Conservation (phyloP, 2,329 filamentous ascomycete genomes). For the Drechslerella dactyloides region DNA sequence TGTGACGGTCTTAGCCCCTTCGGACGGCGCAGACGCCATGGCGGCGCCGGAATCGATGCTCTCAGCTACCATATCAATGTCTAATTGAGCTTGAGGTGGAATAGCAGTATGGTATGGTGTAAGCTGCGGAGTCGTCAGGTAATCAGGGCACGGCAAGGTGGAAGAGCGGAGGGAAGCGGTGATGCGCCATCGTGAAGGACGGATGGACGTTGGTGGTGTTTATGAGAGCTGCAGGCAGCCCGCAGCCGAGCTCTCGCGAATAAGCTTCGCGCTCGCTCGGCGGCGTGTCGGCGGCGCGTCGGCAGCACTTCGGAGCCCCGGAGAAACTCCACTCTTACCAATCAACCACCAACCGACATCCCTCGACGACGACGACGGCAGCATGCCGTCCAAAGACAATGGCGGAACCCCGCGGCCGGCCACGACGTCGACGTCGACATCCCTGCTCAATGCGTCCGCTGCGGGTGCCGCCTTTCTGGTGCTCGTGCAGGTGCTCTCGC, state of each 20-base stretch:
- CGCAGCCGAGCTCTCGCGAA: neutral
- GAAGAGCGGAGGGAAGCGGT: neutral
- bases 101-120: neutral
- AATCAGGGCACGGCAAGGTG: neutral
- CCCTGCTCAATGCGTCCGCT: constrained; percentile 60
- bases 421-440: constrained; percentile 27
- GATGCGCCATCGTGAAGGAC: neutral
- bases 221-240: neutral
- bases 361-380: neutral
- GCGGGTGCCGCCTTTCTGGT: constrained; percentile 85
- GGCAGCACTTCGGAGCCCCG: constrained; percentile 4
- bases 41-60: neutral
- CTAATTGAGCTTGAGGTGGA: constrained; percentile 1
- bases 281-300: neutral
- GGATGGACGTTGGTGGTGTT: neutral
- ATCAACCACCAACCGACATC: neutral
- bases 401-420: constrained; percentile 17
- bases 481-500: constrained; percentile 83
- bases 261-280: neutral
- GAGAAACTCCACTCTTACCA: constrained; percentile 3
- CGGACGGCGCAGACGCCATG: constrained; percentile 24
- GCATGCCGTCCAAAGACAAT: neutral
- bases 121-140: neutral
- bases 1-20: too few species aligned
- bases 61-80: neutral